Percentiles rank a stretch among this genome's conserved stretches.
Evolutionary conservation across 176 grass and related monocot species (phyloP).

Genomic region (Phragmites australis): DNA sequence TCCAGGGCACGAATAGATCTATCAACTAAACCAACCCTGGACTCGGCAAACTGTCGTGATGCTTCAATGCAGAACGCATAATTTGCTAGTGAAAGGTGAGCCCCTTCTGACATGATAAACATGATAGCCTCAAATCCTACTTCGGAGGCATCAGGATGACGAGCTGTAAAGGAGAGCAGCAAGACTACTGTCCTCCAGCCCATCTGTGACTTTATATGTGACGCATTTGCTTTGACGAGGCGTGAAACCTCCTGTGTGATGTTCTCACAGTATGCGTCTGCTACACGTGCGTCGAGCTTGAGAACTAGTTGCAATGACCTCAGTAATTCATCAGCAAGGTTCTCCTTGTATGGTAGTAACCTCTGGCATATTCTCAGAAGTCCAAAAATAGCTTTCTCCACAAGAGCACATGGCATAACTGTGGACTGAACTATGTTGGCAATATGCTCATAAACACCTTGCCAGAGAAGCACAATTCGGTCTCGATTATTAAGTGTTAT

Average conservation of each 20-base stretch:
- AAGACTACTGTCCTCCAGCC: conserved; percentile 85
- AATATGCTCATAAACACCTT: conserved; percentile 96
- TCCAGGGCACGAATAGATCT: conserved; percentile 78
- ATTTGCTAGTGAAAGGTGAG: conserved; percentile 74
- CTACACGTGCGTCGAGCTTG: conserved; percentile 91
- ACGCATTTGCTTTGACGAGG: conserved; percentile 83
- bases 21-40: conserved; percentile 75
- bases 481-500: conserved; percentile 94
- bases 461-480: conserved; percentile 92
- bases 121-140: conserved; percentile 82
- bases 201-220: conserved; percentile 85
- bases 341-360: conserved; percentile 95
- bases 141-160: conserved; percentile 88
- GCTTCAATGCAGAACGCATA: conserved; percentile 88
- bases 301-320: conserved; percentile 91
- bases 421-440: conserved; percentile 91
- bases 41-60: conserved; percentile 84
- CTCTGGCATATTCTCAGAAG: conserved; percentile 95
- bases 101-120: conserved; percentile 91
- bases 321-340: conserved; percentile 86
- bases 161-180: conserved; percentile 92
- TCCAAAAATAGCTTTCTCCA: conserved; percentile 98
- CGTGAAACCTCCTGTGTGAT: conserved; percentile 87
- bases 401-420: conserved; percentile 88
- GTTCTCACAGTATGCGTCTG: conserved; percentile 95